Base-by-base conservation (phyloP, 805 yeast genomes). In the Schizosaccharomyces japonicus region DNA sequence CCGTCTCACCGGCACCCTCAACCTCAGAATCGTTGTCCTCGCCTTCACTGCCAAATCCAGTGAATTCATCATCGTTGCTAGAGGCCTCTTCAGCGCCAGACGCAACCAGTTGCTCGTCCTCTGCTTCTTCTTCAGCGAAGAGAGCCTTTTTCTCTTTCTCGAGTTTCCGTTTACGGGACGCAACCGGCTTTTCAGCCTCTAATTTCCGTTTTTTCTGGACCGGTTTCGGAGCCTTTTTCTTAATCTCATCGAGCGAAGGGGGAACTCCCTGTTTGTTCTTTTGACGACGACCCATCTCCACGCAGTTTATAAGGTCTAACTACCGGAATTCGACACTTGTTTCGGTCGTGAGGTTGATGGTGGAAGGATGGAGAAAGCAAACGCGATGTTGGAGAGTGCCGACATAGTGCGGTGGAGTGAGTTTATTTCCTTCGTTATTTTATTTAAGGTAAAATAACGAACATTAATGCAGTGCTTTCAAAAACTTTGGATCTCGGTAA, bases 1-100 rank as follows among this genome's bases (percentile, higher is more conserved):
- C 55, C 7, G 44, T 65, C 17, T 67, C 76, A 50, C 71, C 80
- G 47, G 71, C 71, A 51, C 79, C 84, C 30, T 78, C 74, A 53
- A 66, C 69, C 50, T 65, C 72, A 49, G 62, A 52, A 47, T 61
- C 51, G 61, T 34, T 45, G 5, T 62, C 67, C 13, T 50, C 56
- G 4, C 50, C 54, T 6, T 52, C 56, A 26, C 57, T 56, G 15
- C 50, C 57, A 34, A 50, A 51, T 21, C 28, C 39, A 19, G 21
- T 49, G 40, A 52, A 52, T 30, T 52, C 53, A 47, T 53, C 53
- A 21, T 49, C 51, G 25, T n/a, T n/a, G n/a, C n/a, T n/a, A n/a
- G n/a, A n/a, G n/a, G n/a, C n/a, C n/a, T n/a, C n/a, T n/a, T n/a
- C n/a, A 32, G 36, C 28, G 17, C 26, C 51, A 13, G 29, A 33